Percentiles rank a stretch among this genome's conserved stretches.
Conservation (phyloP, 768 basidiomycete species). For the Suillus occidentalis region DNA sequence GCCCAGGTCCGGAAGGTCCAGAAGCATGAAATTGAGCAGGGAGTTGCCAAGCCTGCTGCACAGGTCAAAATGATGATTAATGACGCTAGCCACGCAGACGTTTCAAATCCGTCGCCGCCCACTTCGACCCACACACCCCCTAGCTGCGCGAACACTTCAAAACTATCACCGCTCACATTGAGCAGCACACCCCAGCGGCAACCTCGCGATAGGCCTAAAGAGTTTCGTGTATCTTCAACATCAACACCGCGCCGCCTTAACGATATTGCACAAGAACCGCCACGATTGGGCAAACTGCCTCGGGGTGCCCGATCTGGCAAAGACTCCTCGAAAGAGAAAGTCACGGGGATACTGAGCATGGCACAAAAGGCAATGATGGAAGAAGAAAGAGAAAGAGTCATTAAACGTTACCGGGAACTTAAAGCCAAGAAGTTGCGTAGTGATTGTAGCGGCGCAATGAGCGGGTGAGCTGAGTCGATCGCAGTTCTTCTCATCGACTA, state of each 20-base stretch:
- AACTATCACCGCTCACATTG: conserved; percentile 17
- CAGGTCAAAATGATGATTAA: conserved; percentile 21
- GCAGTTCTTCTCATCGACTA: background rate
- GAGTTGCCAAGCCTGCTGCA: conserved; percentile 14
- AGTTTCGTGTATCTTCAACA: conserved; percentile 51
- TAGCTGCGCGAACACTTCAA: conserved; percentile 10
- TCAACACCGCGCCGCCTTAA: conserved; percentile 66
- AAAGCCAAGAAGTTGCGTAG: conserved; percentile 47
- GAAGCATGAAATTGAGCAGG: conserved; percentile 32
- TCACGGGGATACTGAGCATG: conserved; percentile 58
- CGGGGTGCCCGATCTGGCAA: conserved; percentile 39
- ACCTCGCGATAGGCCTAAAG: conserved; percentile 31
- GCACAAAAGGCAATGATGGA: conserved; percentile 79
- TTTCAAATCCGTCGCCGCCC: conserved; percentile 19
- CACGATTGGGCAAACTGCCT: conserved; percentile 56
- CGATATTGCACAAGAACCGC: conserved; percentile 70
- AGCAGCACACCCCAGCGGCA: conserved; percentile 15
- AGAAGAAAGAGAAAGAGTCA: conserved; percentile 67
- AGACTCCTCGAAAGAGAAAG: conserved; percentile 33
- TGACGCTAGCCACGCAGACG: conserved; percentile 6
- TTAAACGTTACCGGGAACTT: conserved; percentile 66
- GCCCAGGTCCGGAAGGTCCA: conserved; percentile 47
- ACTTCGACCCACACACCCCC: conserved; percentile 12
- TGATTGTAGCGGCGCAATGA: conserved; percentile 14
- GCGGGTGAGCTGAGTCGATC: conserved; percentile 9